Percentiles rank a stretch among this genome's conserved stretches.
phyloP scores from a whole-genome alignment of 2,329 filamentous ascomycete species.

The Pseudogymnoascus sp. region DNA sequence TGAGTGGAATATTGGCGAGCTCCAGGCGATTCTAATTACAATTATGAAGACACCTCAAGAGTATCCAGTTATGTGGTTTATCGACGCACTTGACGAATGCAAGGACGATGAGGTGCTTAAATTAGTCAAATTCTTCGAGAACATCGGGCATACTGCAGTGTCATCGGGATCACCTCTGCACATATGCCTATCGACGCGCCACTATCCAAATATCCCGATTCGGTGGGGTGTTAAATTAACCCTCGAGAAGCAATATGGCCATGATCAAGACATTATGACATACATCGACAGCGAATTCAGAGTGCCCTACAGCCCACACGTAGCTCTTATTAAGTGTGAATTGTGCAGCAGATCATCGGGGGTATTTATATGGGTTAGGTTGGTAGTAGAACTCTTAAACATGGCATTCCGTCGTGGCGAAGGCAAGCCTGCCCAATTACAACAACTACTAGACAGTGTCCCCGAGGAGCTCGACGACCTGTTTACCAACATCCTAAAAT shows the following conservation, averaged over 20 bases:
- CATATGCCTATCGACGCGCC: conserved; percentile 25
- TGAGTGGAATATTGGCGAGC: not conserved
- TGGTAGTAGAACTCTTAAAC: conserved; percentile 34
- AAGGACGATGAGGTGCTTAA: conserved; percentile 29
- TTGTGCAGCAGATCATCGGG: conserved; percentile 20
- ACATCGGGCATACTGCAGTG: conserved; percentile 18
- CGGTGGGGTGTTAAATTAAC: conserved; percentile 20
- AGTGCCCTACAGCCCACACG: conserved; percentile 14
- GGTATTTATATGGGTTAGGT: conserved; percentile 25
- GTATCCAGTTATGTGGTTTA: conserved; percentile 29
- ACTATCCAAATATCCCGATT: conserved; percentile 25
- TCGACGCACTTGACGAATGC: conserved; percentile 43
- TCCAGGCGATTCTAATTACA: not conserved
- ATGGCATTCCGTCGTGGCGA: conserved; percentile 30
- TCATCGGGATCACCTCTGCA: conserved; percentile 12
- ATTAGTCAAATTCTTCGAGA: conserved; percentile 27
- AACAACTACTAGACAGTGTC: conserved; percentile 19
- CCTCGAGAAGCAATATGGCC: conserved; percentile 24
- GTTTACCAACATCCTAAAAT: conserved; percentile 43
- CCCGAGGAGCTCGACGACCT: conserved; percentile 38
- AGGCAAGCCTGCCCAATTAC: not conserved
- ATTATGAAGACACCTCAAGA: not conserved
- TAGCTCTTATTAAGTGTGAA: conserved; percentile 19
- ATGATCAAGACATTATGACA: conserved; percentile 23
- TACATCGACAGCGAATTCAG: conserved; percentile 24